Conservation (phyloP, 768 basidiomycete genomes). For the Myochromella boudieri region DNA sequence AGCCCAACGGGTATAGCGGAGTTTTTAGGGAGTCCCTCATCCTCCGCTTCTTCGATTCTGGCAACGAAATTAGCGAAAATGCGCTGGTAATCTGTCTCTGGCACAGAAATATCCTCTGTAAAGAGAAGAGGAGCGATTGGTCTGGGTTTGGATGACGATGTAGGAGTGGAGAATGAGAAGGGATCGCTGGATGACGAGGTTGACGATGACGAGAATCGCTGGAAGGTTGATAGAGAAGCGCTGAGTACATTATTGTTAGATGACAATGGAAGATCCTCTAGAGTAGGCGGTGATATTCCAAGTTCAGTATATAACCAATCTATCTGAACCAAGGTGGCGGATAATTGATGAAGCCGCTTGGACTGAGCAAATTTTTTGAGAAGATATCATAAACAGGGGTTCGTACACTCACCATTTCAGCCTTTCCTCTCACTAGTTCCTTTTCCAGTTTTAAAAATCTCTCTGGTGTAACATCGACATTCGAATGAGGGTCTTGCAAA, state of each 20-base stretch:
- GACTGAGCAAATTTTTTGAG: constrained; percentile 36
- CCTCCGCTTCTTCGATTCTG: constrained; percentile 57
- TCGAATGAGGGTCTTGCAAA: constrained; percentile 34
- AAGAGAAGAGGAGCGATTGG: constrained; percentile 37
- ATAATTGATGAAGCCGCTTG: constrained; percentile 66
- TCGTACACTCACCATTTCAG: constrained; percentile 68
- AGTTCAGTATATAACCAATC: constrained; percentile 85
- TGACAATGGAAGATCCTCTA: constrained; percentile 42
- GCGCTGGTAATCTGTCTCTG: constrained; percentile 51
- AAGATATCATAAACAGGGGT: neutral
- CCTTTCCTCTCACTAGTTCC: constrained; percentile 80
- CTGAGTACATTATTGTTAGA: constrained; percentile 21
- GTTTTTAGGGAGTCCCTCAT: constrained; percentile 41
- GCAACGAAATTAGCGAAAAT: constrained; percentile 65
- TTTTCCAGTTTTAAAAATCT: constrained; percentile 80
- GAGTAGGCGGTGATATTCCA: constrained; percentile 62
- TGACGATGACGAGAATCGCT: constrained; percentile 35
- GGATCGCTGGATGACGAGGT: constrained; percentile 42
- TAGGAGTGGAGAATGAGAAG: constrained; percentile 50
- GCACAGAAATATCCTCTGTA: constrained; percentile 26
- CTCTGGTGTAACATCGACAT: constrained; percentile 77
- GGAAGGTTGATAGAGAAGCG: constrained; percentile 28
- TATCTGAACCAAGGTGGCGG: constrained; percentile 67
- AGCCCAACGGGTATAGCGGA: constrained; percentile 48
- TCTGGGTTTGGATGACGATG: constrained; percentile 42